phyloP scores from a whole-genome alignment of 176 grass and related monocot genomes.

The Tillandsia fasciculata region DNA sequence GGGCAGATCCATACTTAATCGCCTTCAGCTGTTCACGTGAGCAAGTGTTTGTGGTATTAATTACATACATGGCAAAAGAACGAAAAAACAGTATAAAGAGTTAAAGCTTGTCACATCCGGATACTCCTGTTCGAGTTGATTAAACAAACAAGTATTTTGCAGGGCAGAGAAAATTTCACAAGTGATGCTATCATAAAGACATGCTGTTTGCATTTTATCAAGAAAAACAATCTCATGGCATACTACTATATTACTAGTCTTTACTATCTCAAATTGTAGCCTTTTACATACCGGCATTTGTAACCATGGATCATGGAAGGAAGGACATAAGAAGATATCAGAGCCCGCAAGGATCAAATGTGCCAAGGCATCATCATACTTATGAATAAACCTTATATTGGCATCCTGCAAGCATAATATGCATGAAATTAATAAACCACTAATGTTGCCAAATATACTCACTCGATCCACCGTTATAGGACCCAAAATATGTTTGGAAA shows the following conservation, averaged over 20 bases:
- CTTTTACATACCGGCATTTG: conserved; percentile 37
- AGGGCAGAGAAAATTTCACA: no score
- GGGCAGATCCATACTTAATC: conserved; percentile 43
- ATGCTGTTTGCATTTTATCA: background rate
- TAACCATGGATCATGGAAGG: conserved; percentile 32
- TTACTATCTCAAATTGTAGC: background rate
- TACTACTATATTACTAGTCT: no score
- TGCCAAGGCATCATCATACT: conserved; percentile 33
- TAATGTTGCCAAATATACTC: no score
- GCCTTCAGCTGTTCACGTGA: conserved; percentile 36
- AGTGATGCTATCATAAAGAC: background rate
- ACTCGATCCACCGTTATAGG: no score
- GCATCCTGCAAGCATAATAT: conserved; percentile 18
- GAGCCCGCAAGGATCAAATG: conserved; percentile 52
- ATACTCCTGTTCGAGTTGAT: no score
- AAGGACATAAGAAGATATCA: conserved; percentile 53
- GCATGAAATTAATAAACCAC: background rate
- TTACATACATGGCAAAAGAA: background rate
- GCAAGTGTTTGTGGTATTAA: background rate
- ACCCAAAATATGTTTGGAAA: no score
- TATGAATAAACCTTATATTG: conserved; percentile 23
- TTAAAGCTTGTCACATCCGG: no score
- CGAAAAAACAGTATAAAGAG: no score
- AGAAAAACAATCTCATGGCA: no score
- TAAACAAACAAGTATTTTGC: no score